A percentile compares a stretch with the other conserved stretches of the same genome.
phyloP scores from a whole-genome alignment of 371 early-diverging fungal genomes.

The Mortierella sp. region DNA sequence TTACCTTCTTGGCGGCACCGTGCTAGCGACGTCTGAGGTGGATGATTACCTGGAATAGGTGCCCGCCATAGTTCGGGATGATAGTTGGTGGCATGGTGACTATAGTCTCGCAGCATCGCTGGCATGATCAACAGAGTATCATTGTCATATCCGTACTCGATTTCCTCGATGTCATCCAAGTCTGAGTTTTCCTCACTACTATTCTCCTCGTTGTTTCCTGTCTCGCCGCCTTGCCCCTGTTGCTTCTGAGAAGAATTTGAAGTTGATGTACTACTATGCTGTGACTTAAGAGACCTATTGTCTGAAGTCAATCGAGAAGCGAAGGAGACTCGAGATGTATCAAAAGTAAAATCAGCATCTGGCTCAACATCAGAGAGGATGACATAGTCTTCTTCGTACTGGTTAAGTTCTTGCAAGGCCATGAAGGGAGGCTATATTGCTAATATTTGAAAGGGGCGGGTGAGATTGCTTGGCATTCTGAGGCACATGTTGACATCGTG shows the following conservation, averaged over 20 bases:
- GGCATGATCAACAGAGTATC: conserved; percentile 53
- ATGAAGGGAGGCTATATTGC: conserved; percentile 1
- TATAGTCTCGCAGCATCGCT: conserved; percentile 50
- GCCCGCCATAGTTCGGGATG: conserved; percentile 51
- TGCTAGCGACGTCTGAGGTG: conserved; percentile 15
- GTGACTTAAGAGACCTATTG: background rate
- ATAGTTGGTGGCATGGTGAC: conserved; percentile 56
- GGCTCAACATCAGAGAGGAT: conserved; percentile 44
- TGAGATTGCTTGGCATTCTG: background rate
- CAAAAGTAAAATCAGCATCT: conserved; percentile 9
- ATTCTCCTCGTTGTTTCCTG: background rate
- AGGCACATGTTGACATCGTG: background rate
- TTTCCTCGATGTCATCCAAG: conserved; percentile 37
- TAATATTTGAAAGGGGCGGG: background rate
- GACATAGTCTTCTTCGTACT: conserved; percentile 46
- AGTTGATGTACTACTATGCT: background rate
- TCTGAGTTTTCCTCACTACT: conserved; percentile 9
- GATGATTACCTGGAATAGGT: conserved; percentile 23
- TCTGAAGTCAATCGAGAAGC: background rate
- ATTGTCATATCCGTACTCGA: conserved; percentile 53
- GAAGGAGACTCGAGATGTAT: background rate
- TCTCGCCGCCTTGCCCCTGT: background rate
- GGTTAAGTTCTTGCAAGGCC: conserved; percentile 33
- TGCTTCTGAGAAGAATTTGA: conserved; percentile 7
- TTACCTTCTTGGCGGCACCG: conserved; percentile 47